Percentiles rank a stretch among this genome's conserved stretches.
phyloP scores from a whole-genome alignment of 306 rosid species.

The Ormosia semicastrata region DNA sequence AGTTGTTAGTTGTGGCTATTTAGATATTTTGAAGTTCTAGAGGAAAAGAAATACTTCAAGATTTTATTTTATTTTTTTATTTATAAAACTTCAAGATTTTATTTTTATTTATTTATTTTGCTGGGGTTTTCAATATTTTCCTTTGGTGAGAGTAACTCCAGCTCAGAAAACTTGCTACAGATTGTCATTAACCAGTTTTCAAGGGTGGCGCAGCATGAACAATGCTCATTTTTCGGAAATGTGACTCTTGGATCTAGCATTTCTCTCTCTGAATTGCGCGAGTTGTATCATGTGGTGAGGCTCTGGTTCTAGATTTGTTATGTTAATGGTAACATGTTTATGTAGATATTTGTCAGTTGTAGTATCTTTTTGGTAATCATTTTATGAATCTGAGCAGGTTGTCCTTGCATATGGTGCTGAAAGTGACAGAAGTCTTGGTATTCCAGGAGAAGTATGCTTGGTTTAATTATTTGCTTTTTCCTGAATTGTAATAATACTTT shows the following conservation, averaged over 20 bases:
- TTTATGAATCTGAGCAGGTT: conserved; percentile 56
- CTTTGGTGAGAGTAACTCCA: conserved; percentile 26
- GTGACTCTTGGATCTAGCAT: conserved; percentile 66
- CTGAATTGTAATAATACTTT: conserved; percentile 9
- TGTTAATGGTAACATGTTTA: conserved; percentile 15
- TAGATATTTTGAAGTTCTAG: neutral
- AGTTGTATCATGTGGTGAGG: conserved; percentile 76
- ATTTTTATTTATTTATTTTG: neutral
- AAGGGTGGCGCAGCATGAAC: conserved; percentile 58
- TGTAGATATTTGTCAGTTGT: neutral
- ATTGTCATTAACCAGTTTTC: conserved; percentile 82
- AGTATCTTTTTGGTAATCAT: conserved; percentile 19
- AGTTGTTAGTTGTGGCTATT: neutral
- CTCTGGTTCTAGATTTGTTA: conserved; percentile 26
- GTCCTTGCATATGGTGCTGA: conserved; percentile 96
- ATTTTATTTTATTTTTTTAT: too few species aligned
- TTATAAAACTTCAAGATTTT: neutral
- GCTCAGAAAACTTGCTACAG: conserved; percentile 72
- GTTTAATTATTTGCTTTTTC: conserved; percentile 13
- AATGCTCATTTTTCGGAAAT: conserved; percentile 76
- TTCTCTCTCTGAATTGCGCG: conserved; percentile 69
- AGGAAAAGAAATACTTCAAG: neutral
- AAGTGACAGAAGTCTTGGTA: conserved; percentile 83
- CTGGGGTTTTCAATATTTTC: neutral
- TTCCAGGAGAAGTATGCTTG: conserved; percentile 81